A percentile compares a stretch with the other conserved stretches of the same genome.
Conservation (phyloP, 768 basidiomycete species). For the Rhodotorula graminis region DNA sequence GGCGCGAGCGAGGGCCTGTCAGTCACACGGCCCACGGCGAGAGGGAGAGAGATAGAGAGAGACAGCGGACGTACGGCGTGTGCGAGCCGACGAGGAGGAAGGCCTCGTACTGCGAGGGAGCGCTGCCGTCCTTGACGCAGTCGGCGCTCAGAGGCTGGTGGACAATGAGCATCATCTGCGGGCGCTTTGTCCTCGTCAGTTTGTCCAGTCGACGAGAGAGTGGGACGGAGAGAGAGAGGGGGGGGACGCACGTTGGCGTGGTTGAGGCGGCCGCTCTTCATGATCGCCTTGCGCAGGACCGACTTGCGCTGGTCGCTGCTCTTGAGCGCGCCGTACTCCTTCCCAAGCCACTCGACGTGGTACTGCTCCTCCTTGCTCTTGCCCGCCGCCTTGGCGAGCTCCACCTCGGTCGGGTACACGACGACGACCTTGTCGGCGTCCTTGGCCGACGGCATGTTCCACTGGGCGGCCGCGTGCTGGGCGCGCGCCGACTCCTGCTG, state of each 20-base stretch:
- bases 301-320: not conserved
- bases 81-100: constrained; percentile 12
- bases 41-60: not conserved
- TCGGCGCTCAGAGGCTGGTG: not conserved
- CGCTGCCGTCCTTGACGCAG: not conserved
- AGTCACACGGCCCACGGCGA: too few relatives aligned
- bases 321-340: not conserved
- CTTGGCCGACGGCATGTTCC: not conserved
- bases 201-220: too few relatives aligned
- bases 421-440: not conserved
- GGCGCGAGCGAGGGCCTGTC: too few relatives aligned
- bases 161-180: constrained; percentile 1
- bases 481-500: not conserved
- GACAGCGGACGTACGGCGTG: constrained; percentile 4
- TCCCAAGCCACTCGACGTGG: not conserved
- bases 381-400: not conserved
- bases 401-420: not conserved
- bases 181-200: not conserved
- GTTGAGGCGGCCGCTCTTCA: constrained; percentile 2
- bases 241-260: constrained; percentile 1
- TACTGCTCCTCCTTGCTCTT: not conserved
- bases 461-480: not conserved
- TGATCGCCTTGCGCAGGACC: not conserved
- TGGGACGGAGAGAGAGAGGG: not conserved
- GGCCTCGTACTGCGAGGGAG: not conserved